phyloP scores from a whole-genome alignment of 2,329 filamentous ascomycete species.

The Trichoderma polysporum region DNA sequence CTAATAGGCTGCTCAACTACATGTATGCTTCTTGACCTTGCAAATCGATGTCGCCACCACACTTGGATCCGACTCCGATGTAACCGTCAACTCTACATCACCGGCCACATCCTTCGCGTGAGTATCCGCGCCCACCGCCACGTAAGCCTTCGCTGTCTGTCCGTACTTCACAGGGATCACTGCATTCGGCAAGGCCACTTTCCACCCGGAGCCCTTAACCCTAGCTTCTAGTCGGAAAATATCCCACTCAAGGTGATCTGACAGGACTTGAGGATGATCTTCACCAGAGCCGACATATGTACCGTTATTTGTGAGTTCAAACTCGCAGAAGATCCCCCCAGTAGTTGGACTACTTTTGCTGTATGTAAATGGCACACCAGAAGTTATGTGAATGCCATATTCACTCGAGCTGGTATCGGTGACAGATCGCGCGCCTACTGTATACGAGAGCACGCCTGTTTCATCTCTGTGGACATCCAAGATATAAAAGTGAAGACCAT shows the following conservation, averaged over 20 bases:
- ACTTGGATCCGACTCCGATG: conserved; percentile 44
- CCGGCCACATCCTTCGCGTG: conserved; percentile 36
- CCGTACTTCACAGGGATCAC: conserved; percentile 45
- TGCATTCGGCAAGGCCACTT: conserved; percentile 42
- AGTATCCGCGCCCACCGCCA: conserved; percentile 41
- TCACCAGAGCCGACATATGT: conserved; percentile 29
- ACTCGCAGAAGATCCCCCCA: conserved; percentile 44
- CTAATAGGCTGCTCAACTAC: not conserved
- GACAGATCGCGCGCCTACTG: conserved; percentile 47
- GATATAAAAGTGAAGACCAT: conserved; percentile 52
- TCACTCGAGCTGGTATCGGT: conserved; percentile 30
- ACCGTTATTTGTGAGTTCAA: conserved; percentile 49
- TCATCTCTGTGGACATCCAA: conserved; percentile 43
- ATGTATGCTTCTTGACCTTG: conserved; percentile 30
- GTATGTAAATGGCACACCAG: conserved; percentile 34
- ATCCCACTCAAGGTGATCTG: conserved; percentile 43
- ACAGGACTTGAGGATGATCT: conserved; percentile 36
- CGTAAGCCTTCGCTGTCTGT: conserved; percentile 37
- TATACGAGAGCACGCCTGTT: conserved; percentile 47
- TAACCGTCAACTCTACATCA: conserved; percentile 34
- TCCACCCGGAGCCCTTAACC: conserved; percentile 48
- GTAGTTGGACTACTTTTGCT: conserved; percentile 30
- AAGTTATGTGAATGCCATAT: conserved; percentile 38
- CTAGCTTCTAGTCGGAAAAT: conserved; percentile 48
- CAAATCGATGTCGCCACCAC: conserved; percentile 35